A percentile compares a stretch with the other conserved stretches of the same genome.
Evolutionary conservation across 1,139 yeast genomes (phyloP).

Genomic region (Lodderomyces margitis): DNA sequence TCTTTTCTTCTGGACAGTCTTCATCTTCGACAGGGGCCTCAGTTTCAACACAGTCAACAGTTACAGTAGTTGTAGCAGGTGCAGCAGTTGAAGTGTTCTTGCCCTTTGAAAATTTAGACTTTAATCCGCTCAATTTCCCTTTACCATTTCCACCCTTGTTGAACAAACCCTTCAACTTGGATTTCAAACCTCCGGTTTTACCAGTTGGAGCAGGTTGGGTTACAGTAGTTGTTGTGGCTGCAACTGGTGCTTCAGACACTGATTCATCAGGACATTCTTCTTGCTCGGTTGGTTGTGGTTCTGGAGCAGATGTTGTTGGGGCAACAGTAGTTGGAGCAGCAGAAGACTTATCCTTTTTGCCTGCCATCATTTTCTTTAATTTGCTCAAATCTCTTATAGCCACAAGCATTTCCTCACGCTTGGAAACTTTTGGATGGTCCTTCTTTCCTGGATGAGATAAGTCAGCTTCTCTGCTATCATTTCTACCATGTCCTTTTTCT

Average conservation of each 20-base stretch:
- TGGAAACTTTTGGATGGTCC: background rate
- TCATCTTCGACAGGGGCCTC: constrained; percentile 2
- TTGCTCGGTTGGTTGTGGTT: constrained; percentile 1
- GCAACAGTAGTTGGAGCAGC: constrained; percentile 3
- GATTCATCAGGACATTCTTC: constrained; percentile 6
- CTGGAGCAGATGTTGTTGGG: background rate
- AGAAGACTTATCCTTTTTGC: constrained; percentile 5
- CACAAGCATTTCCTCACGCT: constrained; percentile 4
- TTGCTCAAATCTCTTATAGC: constrained; percentile 7
- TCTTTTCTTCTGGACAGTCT: constrained; percentile 3
- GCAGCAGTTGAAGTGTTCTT: constrained; percentile 1
- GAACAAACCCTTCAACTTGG: constrained; percentile 4
- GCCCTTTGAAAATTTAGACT: background rate
- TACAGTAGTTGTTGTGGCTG: background rate
- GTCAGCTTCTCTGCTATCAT: constrained; percentile 1
- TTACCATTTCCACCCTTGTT: constrained; percentile 4
- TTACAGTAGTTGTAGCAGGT: background rate
- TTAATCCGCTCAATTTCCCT: constrained; percentile 2
- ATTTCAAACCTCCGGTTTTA: constrained; percentile 7
- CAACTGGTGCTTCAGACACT: constrained; percentile 1
- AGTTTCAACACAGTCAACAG: constrained; percentile 2
- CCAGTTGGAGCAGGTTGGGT: constrained; percentile 3
- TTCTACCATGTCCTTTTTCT: constrained; percentile 1
- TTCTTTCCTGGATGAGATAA: background rate
- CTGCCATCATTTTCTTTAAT: constrained; percentile 8